Evolutionary conservation across 2,329 filamentous ascomycete genomes (phyloP).

Genomic region (Alternaria conjuncta): DNA sequence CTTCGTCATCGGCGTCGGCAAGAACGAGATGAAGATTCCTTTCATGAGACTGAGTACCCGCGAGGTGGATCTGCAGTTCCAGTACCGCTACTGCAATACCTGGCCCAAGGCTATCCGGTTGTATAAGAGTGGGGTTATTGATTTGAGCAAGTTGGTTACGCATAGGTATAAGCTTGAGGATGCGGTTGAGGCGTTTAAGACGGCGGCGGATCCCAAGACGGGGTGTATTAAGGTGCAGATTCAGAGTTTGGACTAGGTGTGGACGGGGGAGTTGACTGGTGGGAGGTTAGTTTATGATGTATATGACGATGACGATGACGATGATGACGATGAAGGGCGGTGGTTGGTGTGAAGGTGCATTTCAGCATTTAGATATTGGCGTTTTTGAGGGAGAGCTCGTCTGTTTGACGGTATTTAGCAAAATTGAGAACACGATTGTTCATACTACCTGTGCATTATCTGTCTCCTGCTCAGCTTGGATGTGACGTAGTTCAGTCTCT

Average conservation of each 20-base stretch:
- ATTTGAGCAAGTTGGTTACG: conserved; percentile 82
- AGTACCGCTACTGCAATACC: conserved; percentile 95
- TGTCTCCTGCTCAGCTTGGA: too few species aligned
- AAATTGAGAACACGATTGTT: not conserved
- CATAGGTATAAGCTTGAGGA: conserved; percentile 86
- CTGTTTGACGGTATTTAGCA: not conserved
- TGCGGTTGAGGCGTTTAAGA: conserved; percentile 87
- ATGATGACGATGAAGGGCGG: not conserved
- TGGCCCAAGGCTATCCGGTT: conserved; percentile 94
- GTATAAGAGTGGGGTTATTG: conserved; percentile 81
- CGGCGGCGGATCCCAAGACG: conserved; percentile 83
- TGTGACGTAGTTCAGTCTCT: too few species aligned
- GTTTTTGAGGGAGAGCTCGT: not conserved
- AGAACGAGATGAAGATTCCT: conserved; percentile 92
- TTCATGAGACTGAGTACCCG: conserved; percentile 92
- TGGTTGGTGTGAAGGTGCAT: not conserved
- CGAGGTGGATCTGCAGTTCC: conserved; percentile 94
- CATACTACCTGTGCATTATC: too few species aligned
- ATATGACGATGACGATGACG: not conserved
- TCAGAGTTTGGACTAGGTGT: conserved; percentile 62
- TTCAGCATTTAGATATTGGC: not conserved
- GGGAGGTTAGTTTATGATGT: not conserved
- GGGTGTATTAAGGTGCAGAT: conserved; percentile 99
- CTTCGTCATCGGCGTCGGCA: conserved; percentile 94
- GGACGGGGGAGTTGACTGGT: not conserved